Percentiles rank a stretch among this genome's conserved stretches.
These are phyloP conservation scores for Gnaphalium uliginosum DNA, from an alignment of 129 eudicot species.

Conservation along the genomic window DNA sequence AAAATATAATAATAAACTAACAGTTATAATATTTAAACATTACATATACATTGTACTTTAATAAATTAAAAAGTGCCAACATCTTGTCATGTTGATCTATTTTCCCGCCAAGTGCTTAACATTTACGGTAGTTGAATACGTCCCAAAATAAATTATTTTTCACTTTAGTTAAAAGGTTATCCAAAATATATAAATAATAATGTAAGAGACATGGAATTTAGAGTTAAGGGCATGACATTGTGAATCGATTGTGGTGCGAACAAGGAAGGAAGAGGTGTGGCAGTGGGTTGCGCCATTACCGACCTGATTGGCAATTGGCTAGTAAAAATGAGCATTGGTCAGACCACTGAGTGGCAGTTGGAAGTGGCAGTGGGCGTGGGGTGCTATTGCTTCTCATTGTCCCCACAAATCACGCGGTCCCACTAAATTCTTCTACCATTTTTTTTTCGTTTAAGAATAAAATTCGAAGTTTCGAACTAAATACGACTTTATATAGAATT, in stretches of 20 bases:
- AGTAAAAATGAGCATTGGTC: slow-evolving; percentile 17
- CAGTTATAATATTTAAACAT: too few relatives aligned
- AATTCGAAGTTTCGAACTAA: too few relatives aligned
- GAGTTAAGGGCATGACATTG: slow-evolving; percentile 1
- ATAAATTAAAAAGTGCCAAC: too few relatives aligned
- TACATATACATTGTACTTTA: too few relatives aligned
- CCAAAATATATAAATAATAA: not conserved
- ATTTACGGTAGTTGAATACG: too few relatives aligned
- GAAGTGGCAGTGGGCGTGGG: slow-evolving; percentile 29
- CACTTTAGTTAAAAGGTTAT: too few relatives aligned
- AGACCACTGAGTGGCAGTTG: slow-evolving; percentile 18
- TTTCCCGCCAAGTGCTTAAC: too few relatives aligned
- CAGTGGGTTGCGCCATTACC: slow-evolving; percentile 20
- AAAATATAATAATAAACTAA: too few relatives aligned
- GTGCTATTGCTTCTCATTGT: slow-evolving; percentile 27
- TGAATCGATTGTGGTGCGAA: slow-evolving; percentile 24
- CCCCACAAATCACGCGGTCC: slow-evolving; percentile 39
- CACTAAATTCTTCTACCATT: slow-evolving; percentile 12
- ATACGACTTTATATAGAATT: too few relatives aligned
- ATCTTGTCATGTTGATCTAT: too few relatives aligned
- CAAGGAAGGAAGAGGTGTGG: not conserved
- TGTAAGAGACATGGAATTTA: not conserved
- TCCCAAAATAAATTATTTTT: too few relatives aligned
- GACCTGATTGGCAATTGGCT: slow-evolving; percentile 19
- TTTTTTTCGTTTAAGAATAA: too few relatives aligned